Evolutionary conservation across 2,329 filamentous ascomycete species (phyloP).

Genomic region (Cladosporium sp.): DNA sequence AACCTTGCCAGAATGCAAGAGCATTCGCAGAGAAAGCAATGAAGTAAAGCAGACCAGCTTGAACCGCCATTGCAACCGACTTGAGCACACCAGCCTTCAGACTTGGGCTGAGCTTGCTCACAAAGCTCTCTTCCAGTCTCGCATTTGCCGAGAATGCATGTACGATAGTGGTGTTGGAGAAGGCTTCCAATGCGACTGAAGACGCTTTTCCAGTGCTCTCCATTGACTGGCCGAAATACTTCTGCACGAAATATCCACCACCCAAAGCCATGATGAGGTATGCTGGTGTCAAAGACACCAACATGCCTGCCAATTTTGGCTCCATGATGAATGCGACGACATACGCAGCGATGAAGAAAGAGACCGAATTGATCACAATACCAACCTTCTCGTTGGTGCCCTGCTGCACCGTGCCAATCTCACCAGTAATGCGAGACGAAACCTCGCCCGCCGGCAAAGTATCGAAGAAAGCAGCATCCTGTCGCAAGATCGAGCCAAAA

Average conservation of each 20-base stretch:
- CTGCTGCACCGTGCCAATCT: slow-evolving; percentile 53
- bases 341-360: slow-evolving; percentile 38
- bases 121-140: slow-evolving; percentile 41
- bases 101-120: slow-evolving; percentile 39
- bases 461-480: slow-evolving; percentile 62
- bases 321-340: slow-evolving; percentile 37
- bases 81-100: slow-evolving; percentile 42
- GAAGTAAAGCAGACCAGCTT: slow-evolving; percentile 42
- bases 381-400: slow-evolving; percentile 40
- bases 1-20: slow-evolving; percentile 43
- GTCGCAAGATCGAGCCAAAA: slow-evolving; percentile 53
- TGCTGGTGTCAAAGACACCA: slow-evolving; percentile 58
- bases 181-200: slow-evolving; percentile 42
- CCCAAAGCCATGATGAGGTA: slow-evolving; percentile 56
- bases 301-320: slow-evolving; percentile 56
- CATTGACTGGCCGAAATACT: slow-evolving; percentile 47
- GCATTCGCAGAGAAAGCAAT: slow-evolving; percentile 37
- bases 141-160: slow-evolving; percentile 45
- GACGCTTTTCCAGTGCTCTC: slow-evolving; percentile 48
- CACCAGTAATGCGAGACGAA: slow-evolving; percentile 58
- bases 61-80: slow-evolving; percentile 37
- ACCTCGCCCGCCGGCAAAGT: slow-evolving; percentile 61
- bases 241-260: slow-evolving; percentile 51
- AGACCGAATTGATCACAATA: slow-evolving; percentile 30
- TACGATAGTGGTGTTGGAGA: slow-evolving; percentile 48